These are phyloP conservation scores for Balansia obtecta DNA, from an alignment of 2,329 filamentous ascomycete species.

Conservation along the genomic window DNA sequence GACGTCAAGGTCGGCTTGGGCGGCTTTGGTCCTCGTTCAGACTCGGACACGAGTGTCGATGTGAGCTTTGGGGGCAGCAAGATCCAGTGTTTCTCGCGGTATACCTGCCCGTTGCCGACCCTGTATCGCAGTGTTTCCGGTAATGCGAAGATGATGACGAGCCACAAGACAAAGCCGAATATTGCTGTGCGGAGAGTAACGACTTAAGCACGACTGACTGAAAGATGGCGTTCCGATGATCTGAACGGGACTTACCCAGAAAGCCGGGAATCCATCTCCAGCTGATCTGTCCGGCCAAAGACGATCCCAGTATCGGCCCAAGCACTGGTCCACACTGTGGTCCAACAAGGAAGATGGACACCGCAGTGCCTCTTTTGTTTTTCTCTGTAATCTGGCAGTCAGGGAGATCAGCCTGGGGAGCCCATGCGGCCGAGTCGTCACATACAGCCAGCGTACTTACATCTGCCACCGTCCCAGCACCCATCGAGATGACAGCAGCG, in stretches of 20 bases:
- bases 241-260: constrained; percentile 10
- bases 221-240: neutral
- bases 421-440: neutral
- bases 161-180: constrained; percentile 17
- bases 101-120: constrained; percentile 28
- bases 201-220: neutral
- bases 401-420: neutral
- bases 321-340: constrained; percentile 31
- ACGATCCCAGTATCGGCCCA: constrained; percentile 29
- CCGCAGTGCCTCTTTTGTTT: constrained; percentile 23
- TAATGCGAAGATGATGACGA: constrained; percentile 21
- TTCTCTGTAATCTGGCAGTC: constrained; percentile 20
- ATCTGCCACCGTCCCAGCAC: constrained; percentile 30
- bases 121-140: constrained; percentile 32
- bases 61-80: constrained; percentile 12
- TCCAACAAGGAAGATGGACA: constrained; percentile 29
- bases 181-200: constrained; percentile 12
- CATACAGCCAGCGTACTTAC: constrained; percentile 6
- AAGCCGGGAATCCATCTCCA: constrained; percentile 35
- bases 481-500: constrained; percentile 28
- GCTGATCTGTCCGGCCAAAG: constrained; percentile 18
- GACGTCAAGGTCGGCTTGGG: constrained; percentile 16
- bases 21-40: constrained; percentile 14
- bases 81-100: constrained; percentile 10
- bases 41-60: constrained; percentile 13